Conservation (phyloP, 192 early-diverging fungal genomes). For the Gonapodya prolifera region DNA sequence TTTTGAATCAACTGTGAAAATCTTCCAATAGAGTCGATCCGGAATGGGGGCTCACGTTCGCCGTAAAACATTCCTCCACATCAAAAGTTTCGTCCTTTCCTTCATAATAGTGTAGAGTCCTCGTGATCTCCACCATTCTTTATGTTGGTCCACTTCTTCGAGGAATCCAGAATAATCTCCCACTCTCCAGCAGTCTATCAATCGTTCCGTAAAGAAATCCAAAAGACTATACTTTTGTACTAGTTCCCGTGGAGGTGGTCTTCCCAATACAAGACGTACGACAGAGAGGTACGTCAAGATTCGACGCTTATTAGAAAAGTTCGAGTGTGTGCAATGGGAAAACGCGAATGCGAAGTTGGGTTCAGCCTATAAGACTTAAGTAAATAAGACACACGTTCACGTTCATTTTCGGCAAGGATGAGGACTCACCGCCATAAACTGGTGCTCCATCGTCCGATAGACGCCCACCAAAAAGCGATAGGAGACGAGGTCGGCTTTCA, state of each 20-base stretch:
- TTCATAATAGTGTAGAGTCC: neutral
- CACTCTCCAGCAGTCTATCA: neutral
- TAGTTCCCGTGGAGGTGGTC: neutral
- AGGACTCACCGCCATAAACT: neutral
- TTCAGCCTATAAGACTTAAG: neutral
- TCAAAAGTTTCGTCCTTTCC: neutral
- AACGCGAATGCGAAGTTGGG: neutral
- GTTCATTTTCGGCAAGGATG: neutral
- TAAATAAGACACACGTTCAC: neutral
- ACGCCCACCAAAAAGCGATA: neutral
- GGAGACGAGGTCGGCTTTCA: neutral
- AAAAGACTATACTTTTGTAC: neutral
- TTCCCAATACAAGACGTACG: neutral
- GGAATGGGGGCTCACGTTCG: neutral
- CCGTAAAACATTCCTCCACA: neutral
- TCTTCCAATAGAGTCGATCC: no score
- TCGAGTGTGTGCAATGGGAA: neutral
- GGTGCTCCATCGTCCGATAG: neutral
- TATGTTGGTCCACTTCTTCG: neutral
- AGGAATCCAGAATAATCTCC: neutral
- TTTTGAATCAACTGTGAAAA: no score
- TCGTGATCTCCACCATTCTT: neutral
- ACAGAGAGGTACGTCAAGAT: neutral
- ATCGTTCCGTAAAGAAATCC: neutral
- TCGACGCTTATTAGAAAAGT: neutral